Base-by-base conservation (phyloP, 768 basidiomycete species). In the Coprinopsis cinerea region DNA sequence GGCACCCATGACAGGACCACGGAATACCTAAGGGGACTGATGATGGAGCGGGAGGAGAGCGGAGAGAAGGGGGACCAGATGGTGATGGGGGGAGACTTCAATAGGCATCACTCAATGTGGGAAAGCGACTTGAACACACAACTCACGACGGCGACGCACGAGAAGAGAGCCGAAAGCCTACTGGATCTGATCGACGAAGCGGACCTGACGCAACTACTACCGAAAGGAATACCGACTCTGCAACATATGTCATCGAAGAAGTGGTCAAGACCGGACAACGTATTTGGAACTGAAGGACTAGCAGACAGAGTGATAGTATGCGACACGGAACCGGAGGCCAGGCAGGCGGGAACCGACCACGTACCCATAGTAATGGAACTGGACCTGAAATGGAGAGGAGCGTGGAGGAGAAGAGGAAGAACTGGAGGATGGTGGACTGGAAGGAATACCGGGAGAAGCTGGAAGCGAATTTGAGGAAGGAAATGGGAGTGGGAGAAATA, bases 181-280 rank as follows among this genome's bases (percentile, higher is more conserved):
- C 58, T 74, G 0, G 42, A 62, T 10, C 35, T 67, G 2, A n/a
- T 70, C 0, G 52, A 51, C 0, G 56, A 59, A 0, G 47, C 64
- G 43, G 55, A 58, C 1, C 61, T 79, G 59, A 5, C 48, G 0
- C 68, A 71, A 69, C 46, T 59, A 0, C 65, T 80, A 0, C 70
- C 65, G 0, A 52, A 56, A 14, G 59, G 58, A 0, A 57, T 61
- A 0, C 72, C 70, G 0, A 81, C 71, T 0, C 61, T 78, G 0
- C 23, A 66, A 9, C 57, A 64, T 0, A 30, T 30, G 0, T 40
- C 23, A 1, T 62, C 70, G 0, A 64, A 67, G 10, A 70, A 70
- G 46, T 61, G 55, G 24, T 69, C 71, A 1, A 47, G 70, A 5
- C 65, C 66, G 1, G 74, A 78, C 59, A 77, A 79, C 44, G 67